Evolutionary conservation across 2,329 filamentous ascomycete species (phyloP).

Genomic region (Pseudopithomyces maydicus): DNA sequence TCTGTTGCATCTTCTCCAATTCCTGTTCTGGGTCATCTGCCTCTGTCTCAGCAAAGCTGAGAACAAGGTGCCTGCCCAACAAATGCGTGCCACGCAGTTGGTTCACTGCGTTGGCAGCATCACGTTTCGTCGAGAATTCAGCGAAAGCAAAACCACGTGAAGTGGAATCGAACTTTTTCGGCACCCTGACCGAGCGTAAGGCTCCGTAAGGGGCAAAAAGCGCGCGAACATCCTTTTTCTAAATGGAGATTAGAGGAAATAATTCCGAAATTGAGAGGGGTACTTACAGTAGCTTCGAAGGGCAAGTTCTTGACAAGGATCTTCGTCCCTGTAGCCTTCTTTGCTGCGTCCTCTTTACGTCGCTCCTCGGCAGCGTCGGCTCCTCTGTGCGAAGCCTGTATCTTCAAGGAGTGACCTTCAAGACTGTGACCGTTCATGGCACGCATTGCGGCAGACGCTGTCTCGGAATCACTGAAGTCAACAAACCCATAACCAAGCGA

Average conservation of each 20-base stretch:
- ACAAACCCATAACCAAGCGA: slow-evolving; percentile 97
- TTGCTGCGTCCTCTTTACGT: slow-evolving; percentile 79
- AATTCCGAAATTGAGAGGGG: slow-evolving; percentile 4
- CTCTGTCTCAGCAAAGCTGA: slow-evolving; percentile 90
- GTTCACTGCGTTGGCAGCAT: slow-evolving; percentile 89
- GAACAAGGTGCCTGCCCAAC: slow-evolving; percentile 83
- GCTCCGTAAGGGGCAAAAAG: slow-evolving; percentile 91
- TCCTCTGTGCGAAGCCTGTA: slow-evolving; percentile 86
- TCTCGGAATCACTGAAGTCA: slow-evolving; percentile 78
- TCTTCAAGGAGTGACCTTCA: slow-evolving; percentile 83
- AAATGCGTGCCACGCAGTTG: slow-evolving; percentile 92
- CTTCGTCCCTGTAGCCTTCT: slow-evolving; percentile 84
- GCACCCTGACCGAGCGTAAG: slow-evolving; percentile 88
- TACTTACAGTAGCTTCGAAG: slow-evolving; percentile 71
- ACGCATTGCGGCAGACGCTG: slow-evolving; percentile 78
- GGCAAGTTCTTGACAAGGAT: slow-evolving; percentile 98
- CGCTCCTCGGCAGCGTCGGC: slow-evolving; percentile 87
- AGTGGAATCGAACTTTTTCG: slow-evolving; percentile 89
- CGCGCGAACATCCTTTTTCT: slow-evolving; percentile 85
- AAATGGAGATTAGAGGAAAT: slow-evolving; percentile 22
- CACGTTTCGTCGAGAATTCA: slow-evolving; percentile 88
- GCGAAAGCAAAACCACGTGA: slow-evolving; percentile 96
- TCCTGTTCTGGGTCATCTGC: slow-evolving; percentile 92
- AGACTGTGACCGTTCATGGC: slow-evolving; percentile 89
- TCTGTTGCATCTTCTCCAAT: slow-evolving; percentile 95